Percentiles rank a stretch among this genome's conserved stretches.
These are phyloP conservation scores for Fusarium piperis DNA, from an alignment of 2,329 filamentous ascomycete species.

Conservation along the genomic window DNA sequence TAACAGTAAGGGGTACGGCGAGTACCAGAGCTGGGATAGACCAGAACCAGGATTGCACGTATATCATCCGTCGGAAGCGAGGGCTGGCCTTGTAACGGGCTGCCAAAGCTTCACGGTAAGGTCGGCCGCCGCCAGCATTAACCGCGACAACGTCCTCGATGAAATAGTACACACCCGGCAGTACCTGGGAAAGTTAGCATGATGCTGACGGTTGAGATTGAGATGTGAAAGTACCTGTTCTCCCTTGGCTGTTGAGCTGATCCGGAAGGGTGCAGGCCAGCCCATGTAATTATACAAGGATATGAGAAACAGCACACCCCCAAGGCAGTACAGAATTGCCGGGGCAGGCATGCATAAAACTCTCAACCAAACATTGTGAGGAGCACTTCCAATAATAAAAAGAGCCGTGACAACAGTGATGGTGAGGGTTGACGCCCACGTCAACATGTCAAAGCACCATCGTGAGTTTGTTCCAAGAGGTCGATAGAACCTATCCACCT, in stretches of 20 bases:
- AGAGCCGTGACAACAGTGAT: slow-evolving; percentile 61
- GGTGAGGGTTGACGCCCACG: slow-evolving; percentile 56
- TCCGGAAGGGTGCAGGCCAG: slow-evolving; percentile 65
- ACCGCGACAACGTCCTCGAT: slow-evolving; percentile 75
- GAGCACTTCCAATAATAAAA: slow-evolving; percentile 61
- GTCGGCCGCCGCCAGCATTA: slow-evolving; percentile 66
- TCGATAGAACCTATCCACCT: slow-evolving; percentile 59
- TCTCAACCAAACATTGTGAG: slow-evolving; percentile 59
- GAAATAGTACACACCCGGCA: slow-evolving; percentile 70
- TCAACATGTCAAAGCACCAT: slow-evolving; percentile 62
- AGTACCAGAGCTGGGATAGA: slow-evolving; percentile 50
- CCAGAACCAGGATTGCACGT: slow-evolving; percentile 54
- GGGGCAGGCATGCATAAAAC: slow-evolving; percentile 62
- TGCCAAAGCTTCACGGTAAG: slow-evolving; percentile 53
- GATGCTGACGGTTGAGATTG: rapidly evolving
- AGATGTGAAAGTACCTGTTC: slow-evolving; percentile 42
- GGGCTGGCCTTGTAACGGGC: slow-evolving; percentile 54
- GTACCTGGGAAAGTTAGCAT: slow-evolving; percentile 55
- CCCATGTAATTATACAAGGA: slow-evolving; percentile 49
- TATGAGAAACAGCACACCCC: slow-evolving; percentile 53
- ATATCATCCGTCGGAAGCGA: slow-evolving; percentile 53
- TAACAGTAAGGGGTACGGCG: slow-evolving; percentile 49
- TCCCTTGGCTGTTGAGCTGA: slow-evolving; percentile 71
- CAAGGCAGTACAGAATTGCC: slow-evolving; percentile 60
- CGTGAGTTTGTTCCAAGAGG: slow-evolving; percentile 57